These are phyloP conservation scores for Mastigamoeba balamuthi DNA, from an alignment of 78 protist species.

Conservation along the genomic window DNA sequence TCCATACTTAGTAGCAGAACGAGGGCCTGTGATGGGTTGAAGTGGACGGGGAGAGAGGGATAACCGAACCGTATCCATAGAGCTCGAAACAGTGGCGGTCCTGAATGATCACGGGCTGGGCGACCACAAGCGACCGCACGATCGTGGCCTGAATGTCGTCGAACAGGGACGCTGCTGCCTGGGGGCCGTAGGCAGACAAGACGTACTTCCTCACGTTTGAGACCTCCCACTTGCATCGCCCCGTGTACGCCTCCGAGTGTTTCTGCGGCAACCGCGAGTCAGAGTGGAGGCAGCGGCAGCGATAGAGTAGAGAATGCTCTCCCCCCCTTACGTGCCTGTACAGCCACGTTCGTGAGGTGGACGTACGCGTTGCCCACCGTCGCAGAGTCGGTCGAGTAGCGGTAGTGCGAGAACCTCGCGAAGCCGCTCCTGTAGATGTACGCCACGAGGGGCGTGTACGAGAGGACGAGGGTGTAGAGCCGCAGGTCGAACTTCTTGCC, in stretches of 20 bases:
- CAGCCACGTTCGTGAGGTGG: conserved; percentile 83
- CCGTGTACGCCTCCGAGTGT: not conserved
- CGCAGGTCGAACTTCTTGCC: conserved; percentile 72
- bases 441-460: conserved; percentile 50
- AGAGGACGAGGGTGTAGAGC: conserved; percentile 49
- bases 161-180: conserved; percentile 4
- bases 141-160: conserved; percentile 36
- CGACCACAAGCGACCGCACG: conserved; percentile 47
- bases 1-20: no score
- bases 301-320: no score
- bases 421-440: conserved; percentile 73
- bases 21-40: no score
- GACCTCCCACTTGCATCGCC: conserved; percentile 71
- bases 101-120: conserved; percentile 50
- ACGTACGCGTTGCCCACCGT: no score
- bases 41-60: no score
- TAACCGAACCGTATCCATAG: conserved; percentile 63
- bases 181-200: conserved; percentile 16
- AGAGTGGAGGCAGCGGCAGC: no score
- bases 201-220: conserved; percentile 37
- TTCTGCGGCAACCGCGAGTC: no score
- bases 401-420: conserved; percentile 57
- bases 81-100: conserved; percentile 82
- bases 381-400: conserved; percentile 7
- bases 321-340: no score